Base-by-base conservation (phyloP, 73 alveolate species). In the Paramecium pentaurelia region DNA sequence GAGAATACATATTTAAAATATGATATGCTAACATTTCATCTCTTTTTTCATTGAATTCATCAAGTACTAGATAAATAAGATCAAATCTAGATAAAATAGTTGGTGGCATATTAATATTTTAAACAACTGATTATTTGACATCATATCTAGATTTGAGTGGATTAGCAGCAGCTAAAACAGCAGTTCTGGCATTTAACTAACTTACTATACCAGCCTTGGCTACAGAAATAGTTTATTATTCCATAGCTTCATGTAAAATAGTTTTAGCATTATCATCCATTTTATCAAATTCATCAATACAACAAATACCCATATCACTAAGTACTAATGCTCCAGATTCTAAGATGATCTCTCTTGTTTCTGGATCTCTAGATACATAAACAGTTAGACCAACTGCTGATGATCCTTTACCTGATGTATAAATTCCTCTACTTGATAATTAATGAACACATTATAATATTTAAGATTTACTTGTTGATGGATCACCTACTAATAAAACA, bases 241-340 rank as follows among this genome's bases (percentile, higher is more conserved):
- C 99, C 99, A 97, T 97, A 6, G 94, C 89, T 70, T 89, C 94
- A 71, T 89, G 94, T 34, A 89, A 89, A n/a, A 89, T 89, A 27
- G 94, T 89, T 47, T 83, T 95, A 25, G 99, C 98, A 64, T 95
- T 95, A 84, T 99, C 99, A 92, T 98, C 99, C 99, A 99, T 99
- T 96, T 99, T 99, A 95, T 99, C 99, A 94, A 96, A 98, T 96
- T 99, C 99, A 93, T 99, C 99, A 89, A 99, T 99, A 95, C 99
- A 99, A 92, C 99, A 99, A 44, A 99, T 96, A 59, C 99, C 99
- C 64, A 98, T 93, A 93, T 99, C 99, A 84, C 99, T 94, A 77
- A 99, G 96, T 27, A 99, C 99, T 22, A 99, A 95, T 44, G 99
- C 99, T 30, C 99, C 99, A 77, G 98, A 93, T 94, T 99, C 99